Conservation (phyloP, 1,139 yeast genomes). For the Suhomyces anneliseae region DNA sequence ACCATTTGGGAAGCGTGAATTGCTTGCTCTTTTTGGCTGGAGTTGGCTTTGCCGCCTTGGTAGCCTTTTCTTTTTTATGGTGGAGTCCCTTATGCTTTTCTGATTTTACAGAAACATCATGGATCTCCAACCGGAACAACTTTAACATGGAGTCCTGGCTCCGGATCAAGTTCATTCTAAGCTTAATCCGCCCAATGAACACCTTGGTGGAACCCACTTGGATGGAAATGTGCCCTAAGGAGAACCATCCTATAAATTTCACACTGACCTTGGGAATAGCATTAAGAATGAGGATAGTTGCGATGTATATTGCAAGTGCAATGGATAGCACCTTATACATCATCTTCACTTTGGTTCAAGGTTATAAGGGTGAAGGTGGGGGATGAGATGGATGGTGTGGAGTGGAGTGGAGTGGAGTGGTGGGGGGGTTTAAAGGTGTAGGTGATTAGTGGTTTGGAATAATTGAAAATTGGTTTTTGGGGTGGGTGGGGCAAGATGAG, state of each 20-base stretch:
- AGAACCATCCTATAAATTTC: slow-evolving; percentile 40
- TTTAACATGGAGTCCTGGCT: slow-evolving; percentile 31
- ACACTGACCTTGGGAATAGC: slow-evolving; percentile 35
- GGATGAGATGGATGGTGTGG: no score
- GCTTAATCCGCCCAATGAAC: slow-evolving; percentile 22
- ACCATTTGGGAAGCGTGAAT: slow-evolving; percentile 13
- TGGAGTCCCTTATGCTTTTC: not conserved
- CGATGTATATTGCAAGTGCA: slow-evolving; percentile 17
- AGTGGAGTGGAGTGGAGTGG: no score
- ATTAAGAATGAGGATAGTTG: slow-evolving; percentile 26
- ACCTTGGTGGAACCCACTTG: slow-evolving; percentile 18
- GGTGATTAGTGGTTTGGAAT: no score
- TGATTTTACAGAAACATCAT: slow-evolving; percentile 24
- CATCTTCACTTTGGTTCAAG: not conserved
- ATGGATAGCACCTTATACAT: not conserved
- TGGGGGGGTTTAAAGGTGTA: no score
- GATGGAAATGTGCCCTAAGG: slow-evolving; percentile 31
- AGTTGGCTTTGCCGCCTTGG: no score
- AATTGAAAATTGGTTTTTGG: no score
- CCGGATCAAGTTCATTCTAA: slow-evolving; percentile 29
- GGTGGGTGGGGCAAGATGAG: no score
- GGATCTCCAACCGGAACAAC: slow-evolving; percentile 31
- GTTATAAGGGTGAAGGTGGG: not conserved
- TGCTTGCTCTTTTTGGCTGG: slow-evolving; percentile 1
- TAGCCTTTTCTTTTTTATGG: not conserved